These are phyloP conservation scores for Candida yuanshanica DNA, from an alignment of 805 yeast genomes.

Conservation along the genomic window DNA sequence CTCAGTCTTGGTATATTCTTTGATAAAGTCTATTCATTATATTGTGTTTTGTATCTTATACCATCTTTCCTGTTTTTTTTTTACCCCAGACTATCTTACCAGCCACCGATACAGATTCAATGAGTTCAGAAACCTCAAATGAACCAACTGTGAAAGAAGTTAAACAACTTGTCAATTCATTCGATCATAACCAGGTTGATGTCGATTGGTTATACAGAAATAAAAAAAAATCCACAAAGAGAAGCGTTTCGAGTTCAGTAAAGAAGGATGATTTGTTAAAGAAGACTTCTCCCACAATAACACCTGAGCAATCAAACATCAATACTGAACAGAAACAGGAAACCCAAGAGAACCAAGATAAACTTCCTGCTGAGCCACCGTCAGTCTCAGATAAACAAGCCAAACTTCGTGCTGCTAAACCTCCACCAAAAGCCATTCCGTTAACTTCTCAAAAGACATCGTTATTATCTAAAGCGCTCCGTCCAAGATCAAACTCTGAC, in stretches of 20 bases:
- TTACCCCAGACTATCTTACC: too few relatives aligned
- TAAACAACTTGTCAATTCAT: constrained; percentile 1
- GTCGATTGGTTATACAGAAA: constrained; percentile 85
- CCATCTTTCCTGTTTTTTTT: too few relatives aligned
- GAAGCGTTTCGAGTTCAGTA: neutral
- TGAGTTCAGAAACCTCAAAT: neutral
- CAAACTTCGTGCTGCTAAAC: constrained; percentile 9
- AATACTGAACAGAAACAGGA: neutral
- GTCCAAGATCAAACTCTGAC: constrained; percentile 24
- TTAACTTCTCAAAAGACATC: constrained; percentile 9
- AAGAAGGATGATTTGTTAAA: neutral
- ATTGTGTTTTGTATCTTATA: too few relatives aligned
- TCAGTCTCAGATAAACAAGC: constrained; percentile 1
- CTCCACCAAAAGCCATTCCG: constrained; percentile 8
- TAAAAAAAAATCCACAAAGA: constrained; percentile 41
- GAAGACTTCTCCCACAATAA: neutral
- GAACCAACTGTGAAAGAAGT: constrained; percentile 1
- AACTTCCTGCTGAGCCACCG: neutral
- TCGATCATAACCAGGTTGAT: constrained; percentile 36
- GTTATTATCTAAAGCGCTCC: constrained; percentile 18
- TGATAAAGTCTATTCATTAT: too few relatives aligned
- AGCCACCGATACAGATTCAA: neutral
- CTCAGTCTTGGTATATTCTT: too few relatives aligned
- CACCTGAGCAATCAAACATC: constrained; percentile 8
- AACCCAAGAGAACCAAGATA: neutral